phyloP scores from a whole-genome alignment of 2,329 filamentous ascomycete species.

The Aspergillus thermomutatus region DNA sequence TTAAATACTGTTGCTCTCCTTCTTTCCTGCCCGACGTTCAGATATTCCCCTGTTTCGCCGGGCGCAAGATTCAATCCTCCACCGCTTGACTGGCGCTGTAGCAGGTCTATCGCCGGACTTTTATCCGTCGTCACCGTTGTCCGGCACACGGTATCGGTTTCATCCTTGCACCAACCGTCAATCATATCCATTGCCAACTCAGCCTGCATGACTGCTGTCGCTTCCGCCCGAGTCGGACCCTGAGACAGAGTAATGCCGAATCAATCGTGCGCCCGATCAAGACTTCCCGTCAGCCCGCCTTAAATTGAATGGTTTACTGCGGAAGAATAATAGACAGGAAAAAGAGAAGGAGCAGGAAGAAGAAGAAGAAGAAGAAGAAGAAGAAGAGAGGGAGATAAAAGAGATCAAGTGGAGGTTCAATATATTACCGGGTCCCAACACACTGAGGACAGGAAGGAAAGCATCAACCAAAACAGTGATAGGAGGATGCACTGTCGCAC shows the following conservation, averaged over 20 bases:
- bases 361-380: constrained; percentile 1
- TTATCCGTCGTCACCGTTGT: constrained; percentile 20
- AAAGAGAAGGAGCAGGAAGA: constrained; percentile 4
- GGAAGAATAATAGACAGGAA: constrained; percentile 2
- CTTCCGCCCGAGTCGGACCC: constrained; percentile 13
- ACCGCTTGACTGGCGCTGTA: constrained; percentile 29
- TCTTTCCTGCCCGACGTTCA: constrained; percentile 1
- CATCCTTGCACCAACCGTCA: neutral
- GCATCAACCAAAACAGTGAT: neutral
- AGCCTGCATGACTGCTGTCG: constrained; percentile 14
- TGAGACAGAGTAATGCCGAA: constrained; percentile 30
- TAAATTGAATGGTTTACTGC: constrained; percentile 14
- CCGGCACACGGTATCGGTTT: constrained; percentile 23
- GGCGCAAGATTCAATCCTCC: constrained; percentile 8
- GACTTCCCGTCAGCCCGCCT: constrained; percentile 23
- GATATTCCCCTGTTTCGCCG: constrained; percentile 9
- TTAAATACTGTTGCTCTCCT: neutral
- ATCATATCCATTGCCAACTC: constrained; percentile 7
- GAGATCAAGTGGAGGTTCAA: neutral
- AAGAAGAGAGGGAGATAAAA: constrained; percentile 1
- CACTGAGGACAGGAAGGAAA: neutral
- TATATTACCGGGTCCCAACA: neutral
- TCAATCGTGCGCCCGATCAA: constrained; percentile 22
- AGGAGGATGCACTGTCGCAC: constrained; percentile 30
- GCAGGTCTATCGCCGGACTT: constrained; percentile 26